phyloP scores from a whole-genome alignment of 805 yeast genomes.

The Barnettozyma sucrosica region DNA sequence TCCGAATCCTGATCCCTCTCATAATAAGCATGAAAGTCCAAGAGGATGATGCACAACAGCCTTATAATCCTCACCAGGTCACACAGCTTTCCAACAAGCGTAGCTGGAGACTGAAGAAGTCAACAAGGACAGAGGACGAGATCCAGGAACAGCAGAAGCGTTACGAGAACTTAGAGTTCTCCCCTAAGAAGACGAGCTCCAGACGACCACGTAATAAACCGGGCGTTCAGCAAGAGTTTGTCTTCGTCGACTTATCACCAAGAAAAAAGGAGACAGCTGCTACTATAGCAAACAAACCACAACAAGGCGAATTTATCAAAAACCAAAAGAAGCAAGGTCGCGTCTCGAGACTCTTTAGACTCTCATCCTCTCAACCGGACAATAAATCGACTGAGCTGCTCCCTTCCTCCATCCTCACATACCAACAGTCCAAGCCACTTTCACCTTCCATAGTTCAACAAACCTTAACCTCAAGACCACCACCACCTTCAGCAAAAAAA shows the following conservation, averaged over 20 bases:
- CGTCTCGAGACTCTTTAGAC: conserved; percentile 9
- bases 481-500: not conserved
- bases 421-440: not conserved
- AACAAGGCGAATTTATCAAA: not conserved
- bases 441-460: conserved; percentile 2
- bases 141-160: conserved; percentile 20
- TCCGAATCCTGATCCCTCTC: not conserved
- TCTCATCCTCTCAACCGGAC: conserved; percentile 4
- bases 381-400: not conserved
- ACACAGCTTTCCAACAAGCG: conserved; percentile 16
- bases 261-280: conserved; percentile 16
- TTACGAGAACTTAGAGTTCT: conserved; percentile 23
- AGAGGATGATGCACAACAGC: not conserved
- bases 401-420: not conserved
- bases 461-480: not conserved
- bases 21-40: not conserved
- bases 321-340: conserved; percentile 8
- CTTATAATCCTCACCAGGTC: not conserved
- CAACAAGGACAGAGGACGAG: conserved; percentile 20
- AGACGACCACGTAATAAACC: conserved; percentile 24
- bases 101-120: conserved; percentile 26
- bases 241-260: conserved; percentile 27
- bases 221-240: conserved; percentile 25
- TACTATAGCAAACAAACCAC: not conserved
- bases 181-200: conserved; percentile 19